These are phyloP conservation scores for Echria macrotheca DNA, from an alignment of 495 filamentous ascomycete genomes.

Conservation along the genomic window DNA sequence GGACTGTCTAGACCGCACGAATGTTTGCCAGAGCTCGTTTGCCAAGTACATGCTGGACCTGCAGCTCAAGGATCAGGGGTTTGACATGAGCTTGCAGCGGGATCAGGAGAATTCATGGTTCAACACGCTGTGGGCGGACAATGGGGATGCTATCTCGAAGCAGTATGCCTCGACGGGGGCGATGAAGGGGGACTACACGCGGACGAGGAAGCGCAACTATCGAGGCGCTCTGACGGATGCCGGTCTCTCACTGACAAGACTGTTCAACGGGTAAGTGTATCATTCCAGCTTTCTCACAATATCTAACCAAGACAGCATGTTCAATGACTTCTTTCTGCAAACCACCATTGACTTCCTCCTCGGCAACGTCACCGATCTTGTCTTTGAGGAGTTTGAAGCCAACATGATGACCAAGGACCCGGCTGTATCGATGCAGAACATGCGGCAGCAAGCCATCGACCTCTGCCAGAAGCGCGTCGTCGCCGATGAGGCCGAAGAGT, in stretches of 20 bases:
- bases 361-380: slow-evolving; percentile 72
- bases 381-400: slow-evolving; percentile 88
- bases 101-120: slow-evolving; percentile 83
- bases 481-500: slow-evolving; percentile 73
- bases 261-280: slow-evolving; percentile 50
- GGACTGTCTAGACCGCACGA: slow-evolving; percentile 93
- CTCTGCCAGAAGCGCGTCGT: slow-evolving; percentile 77
- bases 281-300: not conserved
- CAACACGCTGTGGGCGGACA: slow-evolving; percentile 93
- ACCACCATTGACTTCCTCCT: slow-evolving; percentile 91
- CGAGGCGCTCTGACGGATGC: slow-evolving; percentile 91
- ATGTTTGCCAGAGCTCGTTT: slow-evolving; percentile 85
- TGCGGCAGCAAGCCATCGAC: slow-evolving; percentile 86
- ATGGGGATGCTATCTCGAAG: slow-evolving; percentile 70
- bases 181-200: slow-evolving; percentile 91
- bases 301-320: slow-evolving; percentile 62
- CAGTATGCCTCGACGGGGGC: slow-evolving; percentile 86
- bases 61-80: slow-evolving; percentile 68
- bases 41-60: slow-evolving; percentile 69
- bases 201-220: slow-evolving; percentile 84
- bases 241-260: slow-evolving; percentile 74
- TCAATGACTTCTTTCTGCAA: slow-evolving; percentile 95
- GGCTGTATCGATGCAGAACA: slow-evolving; percentile 72
- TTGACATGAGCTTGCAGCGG: slow-evolving; percentile 60
- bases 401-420: slow-evolving; percentile 85